Evolutionary conservation across 2,329 filamentous ascomycete genomes (phyloP).

Genomic region (Penicillium hesseltinei): DNA sequence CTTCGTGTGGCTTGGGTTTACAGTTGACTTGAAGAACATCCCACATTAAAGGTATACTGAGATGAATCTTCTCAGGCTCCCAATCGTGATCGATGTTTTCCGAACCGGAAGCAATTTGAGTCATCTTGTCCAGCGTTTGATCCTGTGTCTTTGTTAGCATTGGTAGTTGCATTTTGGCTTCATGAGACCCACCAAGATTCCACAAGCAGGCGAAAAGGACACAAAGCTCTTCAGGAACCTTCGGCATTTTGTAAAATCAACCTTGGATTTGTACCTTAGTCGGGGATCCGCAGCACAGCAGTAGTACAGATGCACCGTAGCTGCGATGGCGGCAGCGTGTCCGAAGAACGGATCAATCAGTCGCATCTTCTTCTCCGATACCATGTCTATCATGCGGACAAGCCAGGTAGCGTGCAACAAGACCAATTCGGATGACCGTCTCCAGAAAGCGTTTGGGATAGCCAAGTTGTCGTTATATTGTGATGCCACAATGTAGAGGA

Average conservation of each 20-base stretch:
- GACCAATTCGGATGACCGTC: constrained; percentile 52
- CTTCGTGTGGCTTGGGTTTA: constrained; percentile 37
- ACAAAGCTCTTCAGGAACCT: constrained; percentile 52
- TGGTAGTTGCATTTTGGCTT: not conserved
- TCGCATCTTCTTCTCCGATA: constrained; percentile 50
- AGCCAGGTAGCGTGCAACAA: constrained; percentile 56
- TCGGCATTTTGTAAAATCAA: constrained; percentile 53
- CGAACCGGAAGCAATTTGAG: constrained; percentile 50
- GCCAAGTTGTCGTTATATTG: constrained; percentile 53
- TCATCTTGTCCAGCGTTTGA: constrained; percentile 50
- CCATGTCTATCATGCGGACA: constrained; percentile 56
- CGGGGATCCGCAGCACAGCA: constrained; percentile 51
- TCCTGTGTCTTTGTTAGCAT: constrained; percentile 37
- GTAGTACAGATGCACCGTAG: constrained; percentile 55
- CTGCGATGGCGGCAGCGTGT: constrained; percentile 53
- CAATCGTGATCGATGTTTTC: constrained; percentile 53
- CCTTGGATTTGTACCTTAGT: constrained; percentile 53
- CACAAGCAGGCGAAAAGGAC: constrained; percentile 49
- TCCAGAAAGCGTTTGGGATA: constrained; percentile 57
- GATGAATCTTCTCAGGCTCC: constrained; percentile 54
- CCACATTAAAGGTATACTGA: constrained; percentile 56
- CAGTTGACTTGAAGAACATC: constrained; percentile 52
- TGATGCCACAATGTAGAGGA: constrained; percentile 53
- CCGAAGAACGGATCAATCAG: constrained; percentile 55
- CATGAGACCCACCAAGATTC: constrained; percentile 41